Evolutionary conservation across 371 early-diverging fungal species (phyloP).

Genomic region (Nematocida displodere): DNA sequence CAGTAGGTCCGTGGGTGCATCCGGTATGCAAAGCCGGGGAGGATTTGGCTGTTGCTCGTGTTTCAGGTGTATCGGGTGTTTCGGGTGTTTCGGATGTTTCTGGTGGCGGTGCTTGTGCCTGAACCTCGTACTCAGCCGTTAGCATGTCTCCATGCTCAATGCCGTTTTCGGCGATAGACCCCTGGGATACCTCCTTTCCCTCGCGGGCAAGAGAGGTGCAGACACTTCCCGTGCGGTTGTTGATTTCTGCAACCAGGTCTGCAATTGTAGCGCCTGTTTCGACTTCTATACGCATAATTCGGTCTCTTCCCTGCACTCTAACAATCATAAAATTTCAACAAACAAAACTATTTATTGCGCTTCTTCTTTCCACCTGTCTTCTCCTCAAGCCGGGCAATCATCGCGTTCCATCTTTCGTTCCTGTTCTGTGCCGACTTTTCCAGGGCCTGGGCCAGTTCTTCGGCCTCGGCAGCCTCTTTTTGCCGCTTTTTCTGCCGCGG

Average conservation of each 20-base stretch:
- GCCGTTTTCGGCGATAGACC: constrained; percentile 10
- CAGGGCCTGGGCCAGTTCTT: constrained; percentile 46
- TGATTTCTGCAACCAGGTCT: constrained; percentile 10
- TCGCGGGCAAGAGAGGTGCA: constrained; percentile 11
- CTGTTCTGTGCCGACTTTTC: constrained; percentile 23
- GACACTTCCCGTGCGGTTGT: neutral
- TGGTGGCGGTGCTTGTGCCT: neutral
- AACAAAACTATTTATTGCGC: constrained; percentile 34
- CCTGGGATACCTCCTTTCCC: neutral
- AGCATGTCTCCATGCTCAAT: constrained; percentile 35
- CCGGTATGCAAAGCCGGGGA: no score
- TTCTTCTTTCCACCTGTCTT: constrained; percentile 15
- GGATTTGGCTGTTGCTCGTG: neutral
- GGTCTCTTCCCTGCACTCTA: constrained; percentile 45
- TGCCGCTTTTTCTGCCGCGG: constrained; percentile 41
- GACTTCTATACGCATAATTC: constrained; percentile 48
- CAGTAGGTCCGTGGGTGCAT: constrained; percentile 59
- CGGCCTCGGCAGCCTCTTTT: constrained; percentile 51
- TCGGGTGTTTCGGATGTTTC: neutral
- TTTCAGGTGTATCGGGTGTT: neutral
- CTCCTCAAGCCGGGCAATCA: constrained; percentile 51
- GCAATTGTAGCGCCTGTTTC: neutral
- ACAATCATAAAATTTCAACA: constrained; percentile 42
- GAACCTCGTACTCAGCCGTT: constrained; percentile 25
- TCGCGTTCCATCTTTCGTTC: constrained; percentile 17